These are phyloP conservation scores for Metarhizium robertsii DNA, from an alignment of 2,329 filamentous ascomycete species.

Conservation along the genomic window DNA sequence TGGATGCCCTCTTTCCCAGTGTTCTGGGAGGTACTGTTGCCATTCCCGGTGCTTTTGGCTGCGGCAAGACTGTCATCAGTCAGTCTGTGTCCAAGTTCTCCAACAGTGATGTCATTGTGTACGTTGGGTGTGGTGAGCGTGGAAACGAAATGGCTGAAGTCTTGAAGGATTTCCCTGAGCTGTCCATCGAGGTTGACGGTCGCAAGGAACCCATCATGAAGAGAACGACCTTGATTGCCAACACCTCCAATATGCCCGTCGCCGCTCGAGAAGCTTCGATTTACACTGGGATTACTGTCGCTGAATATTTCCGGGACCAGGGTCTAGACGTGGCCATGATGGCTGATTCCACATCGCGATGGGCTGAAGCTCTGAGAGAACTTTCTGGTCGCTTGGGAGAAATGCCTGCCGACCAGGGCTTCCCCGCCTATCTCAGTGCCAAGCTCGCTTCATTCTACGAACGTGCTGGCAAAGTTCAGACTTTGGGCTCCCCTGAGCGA, in stretches of 20 bases:
- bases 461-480: slow-evolving; percentile 79
- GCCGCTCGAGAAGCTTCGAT: slow-evolving; percentile 97
- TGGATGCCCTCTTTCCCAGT: slow-evolving; percentile 92
- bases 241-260: slow-evolving; percentile 99
- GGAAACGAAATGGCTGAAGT: slow-evolving; percentile 99
- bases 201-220: slow-evolving; percentile 99
- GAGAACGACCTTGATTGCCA: slow-evolving; percentile 95
- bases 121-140: slow-evolving; percentile 85
- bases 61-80: slow-evolving; percentile 98
- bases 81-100: slow-evolving; percentile 99
- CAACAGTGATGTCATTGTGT: slow-evolving; percentile 98
- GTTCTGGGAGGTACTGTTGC: slow-evolving; percentile 96
- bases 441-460: slow-evolving; percentile 99
- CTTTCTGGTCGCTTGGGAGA: slow-evolving; percentile 97
- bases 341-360: slow-evolving; percentile 96
- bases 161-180: slow-evolving; percentile 98
- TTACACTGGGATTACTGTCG: slow-evolving; percentile 90
- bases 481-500: slow-evolving; percentile 81
- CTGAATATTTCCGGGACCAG: slow-evolving; percentile 95
- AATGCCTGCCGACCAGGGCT: slow-evolving; percentile 99
- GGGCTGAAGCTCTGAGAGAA: slow-evolving; percentile 97
- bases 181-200: slow-evolving; percentile 88
- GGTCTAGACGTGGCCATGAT: slow-evolving; percentile 99
- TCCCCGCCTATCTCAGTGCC: slow-evolving; percentile 91
- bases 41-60: slow-evolving; percentile 96